Evolutionary conservation across 2,329 filamentous ascomycete genomes (phyloP), one percentile per base, ranked within the genome.

Genomic region (Furcasterigmium furcatum): DNA sequence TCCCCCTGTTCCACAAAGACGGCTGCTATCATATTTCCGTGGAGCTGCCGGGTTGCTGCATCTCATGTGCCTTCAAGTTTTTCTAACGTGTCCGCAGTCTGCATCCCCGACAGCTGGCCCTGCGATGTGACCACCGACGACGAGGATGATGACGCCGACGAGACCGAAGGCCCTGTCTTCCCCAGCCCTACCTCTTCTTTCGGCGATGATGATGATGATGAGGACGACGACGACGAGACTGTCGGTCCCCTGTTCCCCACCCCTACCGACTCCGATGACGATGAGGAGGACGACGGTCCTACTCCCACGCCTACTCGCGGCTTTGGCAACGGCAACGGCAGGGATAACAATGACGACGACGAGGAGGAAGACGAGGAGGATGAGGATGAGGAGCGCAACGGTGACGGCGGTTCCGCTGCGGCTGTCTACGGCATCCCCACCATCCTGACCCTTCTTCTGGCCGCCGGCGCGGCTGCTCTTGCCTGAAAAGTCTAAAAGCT

Each of bases 401-500:
- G 29, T 12, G 34, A 7, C 19, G 34, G n/a, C 4, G 6, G n/a
- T 2, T 36, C 9, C n/a, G 24, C 24, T 27, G 24, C 24, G 7
- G 24, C 24, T 27, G 7, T 27, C 24, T 27, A 27, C 12, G 24
- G 24, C 24, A 12, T 27, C 7, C 24, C 24, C 12, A 27, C 34
- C 12, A 10, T 16, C n/a, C 16, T 36, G n/a, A 16, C 34, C n/a
- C 34, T 36, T 16, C 18, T 36, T 16, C n/a, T 42, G 10, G 48
- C 40, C 46, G 48, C 46, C 21, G 46, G 46, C 40, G 24, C 24
- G 7, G 24, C 24, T 12, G 7, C 12, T 7, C 24, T 27, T 12
- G 24, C 24, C 12, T 27, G 24, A 27, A 12, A 27, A 12, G 24
- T 7, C 7, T 7, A 12, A 7, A 27, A 7, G 12, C 24, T 27